phyloP scores from a whole-genome alignment of 108 stramenopile species.

The Bacterosira constricta region DNA sequence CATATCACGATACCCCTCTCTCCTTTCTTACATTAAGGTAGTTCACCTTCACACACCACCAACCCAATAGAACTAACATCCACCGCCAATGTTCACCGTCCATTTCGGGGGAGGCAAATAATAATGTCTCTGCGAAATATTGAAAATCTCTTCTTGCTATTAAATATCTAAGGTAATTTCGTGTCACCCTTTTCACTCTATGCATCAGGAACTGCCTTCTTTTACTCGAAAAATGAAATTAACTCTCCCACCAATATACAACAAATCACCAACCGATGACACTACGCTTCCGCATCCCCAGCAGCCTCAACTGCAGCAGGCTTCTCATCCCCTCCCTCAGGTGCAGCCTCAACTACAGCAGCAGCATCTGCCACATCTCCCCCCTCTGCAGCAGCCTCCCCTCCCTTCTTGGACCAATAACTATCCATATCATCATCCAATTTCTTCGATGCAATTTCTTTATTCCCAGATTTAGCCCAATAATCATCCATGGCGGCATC shows the following conservation, averaged over 20 bases:
- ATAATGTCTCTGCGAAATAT: too few species aligned
- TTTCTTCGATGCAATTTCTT: constrained; percentile 81
- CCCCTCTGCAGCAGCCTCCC: constrained; percentile 29
- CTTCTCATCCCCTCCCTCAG: constrained; percentile 31
- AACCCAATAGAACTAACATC: too few species aligned
- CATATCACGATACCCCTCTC: too few species aligned
- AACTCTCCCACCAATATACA: neutral
- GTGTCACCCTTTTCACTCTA: neutral
- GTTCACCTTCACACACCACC: too few species aligned
- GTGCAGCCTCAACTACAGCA: constrained; percentile 26
- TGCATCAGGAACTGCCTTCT: neutral
- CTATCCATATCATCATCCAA: constrained; percentile 88
- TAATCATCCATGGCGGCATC: constrained; percentile 88
- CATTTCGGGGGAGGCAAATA: too few species aligned
- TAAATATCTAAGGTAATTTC: too few species aligned
- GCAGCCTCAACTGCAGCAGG: constrained; percentile 30
- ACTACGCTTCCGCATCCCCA: constrained; percentile 20
- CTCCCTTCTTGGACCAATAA: constrained; percentile 79
- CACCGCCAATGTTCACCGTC: too few species aligned
- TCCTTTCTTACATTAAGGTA: too few species aligned
- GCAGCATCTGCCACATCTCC: constrained; percentile 26
- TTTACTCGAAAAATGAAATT: neutral
- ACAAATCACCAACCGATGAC: neutral
- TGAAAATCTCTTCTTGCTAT: too few species aligned
- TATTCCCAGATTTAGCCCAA: constrained; percentile 73